These are phyloP conservation scores for Phytophthora citrophthora DNA, from an alignment of 352 stramenopile genomes.

Conservation along the genomic window DNA sequence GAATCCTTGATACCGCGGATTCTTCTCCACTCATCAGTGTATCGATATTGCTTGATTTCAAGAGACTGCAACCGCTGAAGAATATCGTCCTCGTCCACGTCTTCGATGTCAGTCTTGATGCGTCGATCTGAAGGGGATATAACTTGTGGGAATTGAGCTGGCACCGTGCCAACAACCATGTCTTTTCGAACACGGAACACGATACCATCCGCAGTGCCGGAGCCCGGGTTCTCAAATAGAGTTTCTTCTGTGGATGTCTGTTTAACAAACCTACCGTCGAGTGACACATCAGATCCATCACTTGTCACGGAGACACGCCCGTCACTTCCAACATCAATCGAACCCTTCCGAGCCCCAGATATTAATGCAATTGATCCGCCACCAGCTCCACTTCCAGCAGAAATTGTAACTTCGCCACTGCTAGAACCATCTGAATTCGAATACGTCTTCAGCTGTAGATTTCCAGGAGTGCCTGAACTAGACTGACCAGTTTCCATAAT, in stretches of 20 bases:
- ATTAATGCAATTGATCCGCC: constrained; percentile 37
- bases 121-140: constrained; percentile 91
- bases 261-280: constrained; percentile 27
- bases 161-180: constrained; percentile 64
- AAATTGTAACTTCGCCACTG: constrained; percentile 11
- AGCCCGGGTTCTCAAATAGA: constrained; percentile 30
- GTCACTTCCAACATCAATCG: constrained; percentile 29
- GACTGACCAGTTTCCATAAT: constrained; percentile 18
- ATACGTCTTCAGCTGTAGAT: constrained; percentile 10
- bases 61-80: constrained; percentile 87
- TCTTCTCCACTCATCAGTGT: constrained; percentile 88
- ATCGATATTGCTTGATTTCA: constrained; percentile 90
- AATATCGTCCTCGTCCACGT: constrained; percentile 88
- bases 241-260: constrained; percentile 26
- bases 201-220: constrained; percentile 36
- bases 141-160: constrained; percentile 85
- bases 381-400: constrained; percentile 16
- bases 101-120: constrained; percentile 92
- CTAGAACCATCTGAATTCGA: constrained; percentile 10
- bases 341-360: constrained; percentile 24
- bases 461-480: neutral
- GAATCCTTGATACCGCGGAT: constrained; percentile 78
- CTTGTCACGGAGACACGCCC: constrained; percentile 19
- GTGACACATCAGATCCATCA: constrained; percentile 18
- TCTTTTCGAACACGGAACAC: constrained; percentile 47